Conservation (phyloP, 2,329 filamentous ascomycete genomes). For the Phaeophleospora eucalypticola region DNA sequence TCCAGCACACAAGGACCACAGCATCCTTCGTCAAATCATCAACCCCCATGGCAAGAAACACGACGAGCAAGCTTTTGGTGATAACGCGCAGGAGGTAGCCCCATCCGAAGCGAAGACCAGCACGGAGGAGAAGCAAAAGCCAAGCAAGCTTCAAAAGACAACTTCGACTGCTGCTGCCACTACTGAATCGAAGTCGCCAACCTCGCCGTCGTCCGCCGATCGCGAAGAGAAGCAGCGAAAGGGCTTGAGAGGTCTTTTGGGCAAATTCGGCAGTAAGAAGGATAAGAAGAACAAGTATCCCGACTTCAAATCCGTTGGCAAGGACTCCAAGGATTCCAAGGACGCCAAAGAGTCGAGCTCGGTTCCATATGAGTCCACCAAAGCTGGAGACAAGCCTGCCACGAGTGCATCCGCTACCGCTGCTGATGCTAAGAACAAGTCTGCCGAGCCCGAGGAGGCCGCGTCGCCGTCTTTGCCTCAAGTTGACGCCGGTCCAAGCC, state of each 20-base stretch:
- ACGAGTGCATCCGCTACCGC: constrained; percentile 7
- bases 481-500: constrained; percentile 12
- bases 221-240: constrained; percentile 17
- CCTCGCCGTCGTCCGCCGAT: not conserved
- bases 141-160: not conserved
- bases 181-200: not conserved
- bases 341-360: constrained; percentile 5
- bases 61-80: constrained; percentile 19
- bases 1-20: constrained; percentile 12
- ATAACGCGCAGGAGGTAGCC: constrained; percentile 10
- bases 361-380: constrained; percentile 14
- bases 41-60: constrained; percentile 24
- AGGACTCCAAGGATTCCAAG: constrained; percentile 1
- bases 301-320: constrained; percentile 4
- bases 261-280: constrained; percentile 23
- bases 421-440: constrained; percentile 1
- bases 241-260: constrained; percentile 29
- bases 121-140: not conserved
- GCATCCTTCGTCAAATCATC: constrained; percentile 14
- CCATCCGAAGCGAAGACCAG: not conserved
- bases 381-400: constrained; percentile 13
- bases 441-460: not conserved
- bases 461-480: constrained; percentile 9
- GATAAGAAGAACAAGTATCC: constrained; percentile 19
- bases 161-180: not conserved